Conservation (phyloP, 108 stramenopile genomes). For the Skeletonema tropicum region DNA sequence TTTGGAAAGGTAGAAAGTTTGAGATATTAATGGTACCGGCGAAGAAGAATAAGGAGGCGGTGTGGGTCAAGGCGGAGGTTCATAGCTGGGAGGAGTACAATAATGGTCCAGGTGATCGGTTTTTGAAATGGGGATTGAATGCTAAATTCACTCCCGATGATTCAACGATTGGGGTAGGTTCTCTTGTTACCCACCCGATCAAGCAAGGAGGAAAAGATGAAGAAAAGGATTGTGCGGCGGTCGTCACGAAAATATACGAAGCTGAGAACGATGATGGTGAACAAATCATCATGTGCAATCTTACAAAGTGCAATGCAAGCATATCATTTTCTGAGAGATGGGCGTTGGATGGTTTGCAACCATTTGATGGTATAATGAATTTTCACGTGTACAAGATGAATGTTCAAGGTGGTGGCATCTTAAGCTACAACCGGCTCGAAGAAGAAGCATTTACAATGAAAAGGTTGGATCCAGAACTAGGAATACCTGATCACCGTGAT, state of each 20-base stretch:
- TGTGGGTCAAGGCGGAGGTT: conserved; percentile 1
- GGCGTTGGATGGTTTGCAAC: neutral
- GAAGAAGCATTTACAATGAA: neutral
- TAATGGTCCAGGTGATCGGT: neutral
- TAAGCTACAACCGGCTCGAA: neutral
- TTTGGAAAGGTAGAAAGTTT: neutral
- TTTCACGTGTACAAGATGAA: neutral
- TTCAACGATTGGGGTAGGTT: neutral
- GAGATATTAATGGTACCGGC: neutral
- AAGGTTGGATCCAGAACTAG: neutral
- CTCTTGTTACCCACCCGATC: neutral
- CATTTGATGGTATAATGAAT: neutral
- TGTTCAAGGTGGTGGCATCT: neutral
- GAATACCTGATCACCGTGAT: neutral
- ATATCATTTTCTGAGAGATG: neutral
- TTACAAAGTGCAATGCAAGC: neutral
- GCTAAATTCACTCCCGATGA: conserved; percentile 2
- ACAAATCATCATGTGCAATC: neutral
- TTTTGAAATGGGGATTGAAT: neutral
- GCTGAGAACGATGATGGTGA: neutral
- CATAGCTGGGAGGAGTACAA: conserved; percentile 2
- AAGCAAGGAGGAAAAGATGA: neutral
- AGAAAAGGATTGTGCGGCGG: neutral
- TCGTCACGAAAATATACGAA: neutral
- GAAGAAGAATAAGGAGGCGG: neutral